phyloP scores from a whole-genome alignment of 1,284 basidiomycete species.

The Sphaerobolus stellatus region DNA sequence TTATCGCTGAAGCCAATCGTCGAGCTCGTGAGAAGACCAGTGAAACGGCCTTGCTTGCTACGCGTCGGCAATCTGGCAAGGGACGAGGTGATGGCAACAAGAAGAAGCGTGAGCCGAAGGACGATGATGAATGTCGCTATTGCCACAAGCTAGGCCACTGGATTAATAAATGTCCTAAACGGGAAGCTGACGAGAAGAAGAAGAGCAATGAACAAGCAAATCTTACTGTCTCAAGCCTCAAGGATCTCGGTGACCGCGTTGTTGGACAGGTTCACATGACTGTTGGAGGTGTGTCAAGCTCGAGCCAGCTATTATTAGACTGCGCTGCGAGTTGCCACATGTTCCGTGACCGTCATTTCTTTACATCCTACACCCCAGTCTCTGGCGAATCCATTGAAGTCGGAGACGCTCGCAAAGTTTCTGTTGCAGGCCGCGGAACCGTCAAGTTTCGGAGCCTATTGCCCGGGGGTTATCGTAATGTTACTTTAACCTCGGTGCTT shows the following conservation, averaged over 20 bases:
- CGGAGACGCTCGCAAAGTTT: background rate
- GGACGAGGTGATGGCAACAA: background rate
- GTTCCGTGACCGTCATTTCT: background rate
- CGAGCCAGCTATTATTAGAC: background rate
- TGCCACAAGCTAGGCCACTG: constrained; percentile 11
- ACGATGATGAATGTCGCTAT: constrained; percentile 6
- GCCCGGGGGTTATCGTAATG: background rate
- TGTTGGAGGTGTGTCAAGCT: too few relatives aligned
- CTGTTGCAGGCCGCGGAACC: background rate
- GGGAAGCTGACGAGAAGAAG: constrained; percentile 8
- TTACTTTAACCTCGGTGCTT: background rate
- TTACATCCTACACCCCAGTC: background rate
- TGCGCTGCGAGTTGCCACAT: background rate
- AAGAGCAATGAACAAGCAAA: constrained; percentile 3
- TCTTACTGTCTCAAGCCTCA: constrained; percentile 1
- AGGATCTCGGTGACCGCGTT: background rate
- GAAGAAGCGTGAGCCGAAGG: background rate
- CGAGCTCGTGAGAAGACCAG: constrained; percentile 3
- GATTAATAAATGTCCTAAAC: constrained; percentile 9
- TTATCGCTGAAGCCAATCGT: constrained; percentile 5
- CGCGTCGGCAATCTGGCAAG: background rate
- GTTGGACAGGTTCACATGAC: constrained; percentile 7
- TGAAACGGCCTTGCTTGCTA: background rate
- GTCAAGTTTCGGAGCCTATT: background rate
- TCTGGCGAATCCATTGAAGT: background rate